Percentiles rank a stretch among this genome's conserved stretches.
These are phyloP conservation scores for Nephelium lappaceum DNA, from an alignment of 345 rosid genomes.

Conservation along the genomic window DNA sequence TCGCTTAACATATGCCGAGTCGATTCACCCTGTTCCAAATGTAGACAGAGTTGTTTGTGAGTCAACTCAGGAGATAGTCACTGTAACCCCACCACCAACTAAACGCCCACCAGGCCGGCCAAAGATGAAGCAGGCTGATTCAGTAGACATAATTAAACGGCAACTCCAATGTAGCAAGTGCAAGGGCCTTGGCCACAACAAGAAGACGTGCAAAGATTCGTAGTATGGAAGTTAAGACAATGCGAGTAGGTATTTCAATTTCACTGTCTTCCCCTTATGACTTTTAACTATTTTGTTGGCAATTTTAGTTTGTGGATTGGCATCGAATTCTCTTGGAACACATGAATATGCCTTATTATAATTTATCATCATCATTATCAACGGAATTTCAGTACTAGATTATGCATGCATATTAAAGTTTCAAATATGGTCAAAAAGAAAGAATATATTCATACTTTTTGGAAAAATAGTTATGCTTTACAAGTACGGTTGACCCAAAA, in stretches of 20 bases:
- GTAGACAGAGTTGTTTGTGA: conserved; percentile 55
- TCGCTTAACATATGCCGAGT: conserved; percentile 60
- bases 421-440: neutral
- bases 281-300: conserved; percentile 15
- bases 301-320: conserved; percentile 2
- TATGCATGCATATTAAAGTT: neutral
- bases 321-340: neutral
- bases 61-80: conserved; percentile 38
- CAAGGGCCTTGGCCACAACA: conserved; percentile 96
- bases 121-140: conserved; percentile 66
- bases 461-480: too few relatives aligned
- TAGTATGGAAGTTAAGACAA: conserved; percentile 31
- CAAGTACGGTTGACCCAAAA: too few relatives aligned
- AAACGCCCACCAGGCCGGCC: conserved; percentile 85
- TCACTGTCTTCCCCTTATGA: conserved; percentile 22
- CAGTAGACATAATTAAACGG: conserved; percentile 66
- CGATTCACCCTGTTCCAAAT: conserved; percentile 83
- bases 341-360: neutral
- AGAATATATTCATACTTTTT: neutral
- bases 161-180: conserved; percentile 97
- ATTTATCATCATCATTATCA: neutral
- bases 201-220: conserved; percentile 80
- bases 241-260: conserved; percentile 29
- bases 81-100: conserved; percentile 89
- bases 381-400: neutral